A percentile compares a stretch with the other conserved stretches of the same genome.
phyloP scores from a whole-genome alignment of 2,329 filamentous ascomycete genomes.

The Fonsecaea multimorphosa region DNA sequence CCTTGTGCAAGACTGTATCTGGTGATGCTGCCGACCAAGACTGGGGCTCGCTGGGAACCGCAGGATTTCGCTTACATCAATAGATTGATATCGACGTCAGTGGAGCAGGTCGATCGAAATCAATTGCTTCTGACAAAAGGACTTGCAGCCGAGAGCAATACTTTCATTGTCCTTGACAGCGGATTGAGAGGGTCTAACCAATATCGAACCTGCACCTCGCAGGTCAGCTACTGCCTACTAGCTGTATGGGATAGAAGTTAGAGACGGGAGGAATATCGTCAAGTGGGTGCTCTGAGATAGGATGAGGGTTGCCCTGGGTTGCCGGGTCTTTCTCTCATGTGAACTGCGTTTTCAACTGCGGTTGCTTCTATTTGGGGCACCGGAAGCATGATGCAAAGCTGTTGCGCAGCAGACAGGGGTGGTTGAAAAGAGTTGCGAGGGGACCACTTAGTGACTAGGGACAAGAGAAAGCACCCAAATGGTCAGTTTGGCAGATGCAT shows the following conservation, averaged over 20 bases:
- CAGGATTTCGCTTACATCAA: slow-evolving; percentile 20
- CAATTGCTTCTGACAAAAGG: background rate
- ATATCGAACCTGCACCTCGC: background rate
- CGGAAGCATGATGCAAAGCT: slow-evolving; percentile 23
- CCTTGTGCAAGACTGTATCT: slow-evolving; percentile 5
- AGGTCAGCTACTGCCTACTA: background rate
- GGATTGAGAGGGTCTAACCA: background rate
- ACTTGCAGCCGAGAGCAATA: background rate
- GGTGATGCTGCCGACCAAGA: slow-evolving; percentile 1
- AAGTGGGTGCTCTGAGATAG: background rate
- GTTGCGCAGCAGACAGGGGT: slow-evolving; percentile 20
- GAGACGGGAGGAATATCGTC: background rate
- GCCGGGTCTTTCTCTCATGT: background rate
- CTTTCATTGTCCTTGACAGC: slow-evolving; percentile 3
- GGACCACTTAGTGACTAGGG: slow-evolving; percentile 2
- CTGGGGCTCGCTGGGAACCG: slow-evolving; percentile 20
- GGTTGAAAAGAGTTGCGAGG: background rate
- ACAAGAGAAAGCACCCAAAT: background rate
- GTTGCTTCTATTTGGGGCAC: slow-evolving; percentile 15
- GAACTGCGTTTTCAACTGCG: background rate
- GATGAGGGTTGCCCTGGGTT: background rate
- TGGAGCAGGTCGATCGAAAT: slow-evolving; percentile 25
- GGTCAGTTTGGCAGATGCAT: background rate
- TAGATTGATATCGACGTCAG: slow-evolving; percentile 22
- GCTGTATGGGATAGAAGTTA: background rate